phyloP scores from a whole-genome alignment of 139 green algal species.

The Chlamydomonas urium region DNA sequence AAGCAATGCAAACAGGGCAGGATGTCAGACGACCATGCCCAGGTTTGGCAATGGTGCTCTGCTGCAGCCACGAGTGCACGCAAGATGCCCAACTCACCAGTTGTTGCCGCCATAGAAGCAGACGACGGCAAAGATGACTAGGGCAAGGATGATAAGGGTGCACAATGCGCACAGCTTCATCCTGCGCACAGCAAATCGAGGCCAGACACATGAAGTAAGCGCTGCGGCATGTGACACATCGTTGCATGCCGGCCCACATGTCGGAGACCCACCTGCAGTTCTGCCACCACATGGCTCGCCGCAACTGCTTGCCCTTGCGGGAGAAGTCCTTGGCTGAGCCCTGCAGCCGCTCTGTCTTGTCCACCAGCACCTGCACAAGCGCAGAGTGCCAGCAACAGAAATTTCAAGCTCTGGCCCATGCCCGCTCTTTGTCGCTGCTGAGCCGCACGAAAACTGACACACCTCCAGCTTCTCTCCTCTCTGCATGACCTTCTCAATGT shows the following conservation, averaged over 20 bases:
- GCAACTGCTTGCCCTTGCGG: constrained; percentile 47
- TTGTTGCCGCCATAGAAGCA: constrained; percentile 62
- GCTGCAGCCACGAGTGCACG: no score
- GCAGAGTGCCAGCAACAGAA: neutral
- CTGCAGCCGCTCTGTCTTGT: constrained; percentile 81
- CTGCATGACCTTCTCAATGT: constrained; percentile 93
- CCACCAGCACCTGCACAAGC: constrained; percentile 80
- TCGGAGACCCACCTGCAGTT: constrained; percentile 64
- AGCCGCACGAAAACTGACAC: neutral
- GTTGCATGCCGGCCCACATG: neutral
- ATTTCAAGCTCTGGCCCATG: neutral
- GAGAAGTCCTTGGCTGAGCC: constrained; percentile 28
- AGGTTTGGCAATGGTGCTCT: no score
- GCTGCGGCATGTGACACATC: neutral
- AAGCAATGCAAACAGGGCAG: no score
- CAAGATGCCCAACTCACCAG: no score
- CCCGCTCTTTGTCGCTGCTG: neutral
- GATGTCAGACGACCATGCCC: no score
- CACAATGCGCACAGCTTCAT: constrained; percentile 55
- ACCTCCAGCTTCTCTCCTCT: constrained; percentile 64
- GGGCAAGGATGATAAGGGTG: constrained; percentile 59
- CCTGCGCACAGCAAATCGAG: no score
- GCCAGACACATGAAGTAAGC: no score
- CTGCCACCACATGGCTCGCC: constrained; percentile 80
- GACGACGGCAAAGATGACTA: constrained; percentile 80